These are phyloP conservation scores for Psidium friedrichsthalianum DNA, from an alignment of 345 rosid species.

Conservation along the genomic window DNA sequence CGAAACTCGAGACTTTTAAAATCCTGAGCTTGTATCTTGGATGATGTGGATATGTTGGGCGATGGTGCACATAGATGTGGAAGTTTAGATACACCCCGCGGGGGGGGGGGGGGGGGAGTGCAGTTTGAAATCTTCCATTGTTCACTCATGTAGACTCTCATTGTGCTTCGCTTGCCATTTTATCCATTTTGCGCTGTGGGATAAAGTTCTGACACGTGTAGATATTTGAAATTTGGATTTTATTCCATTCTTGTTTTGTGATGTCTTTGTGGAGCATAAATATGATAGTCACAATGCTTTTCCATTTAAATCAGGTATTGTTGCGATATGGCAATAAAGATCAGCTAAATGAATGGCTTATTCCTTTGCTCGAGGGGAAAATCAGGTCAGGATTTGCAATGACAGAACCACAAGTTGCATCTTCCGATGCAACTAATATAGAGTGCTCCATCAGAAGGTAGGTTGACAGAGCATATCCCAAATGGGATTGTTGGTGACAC, in stretches of 20 bases:
- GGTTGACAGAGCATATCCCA: background rate
- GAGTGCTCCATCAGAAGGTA: constrained; percentile 91
- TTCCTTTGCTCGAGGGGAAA: constrained; percentile 87
- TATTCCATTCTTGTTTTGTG: background rate
- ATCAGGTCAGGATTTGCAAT: constrained; percentile 98
- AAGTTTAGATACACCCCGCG: background rate
- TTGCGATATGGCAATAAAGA: constrained; percentile 86
- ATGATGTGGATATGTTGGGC: background rate
- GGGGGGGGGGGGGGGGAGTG: background rate
- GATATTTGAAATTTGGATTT: background rate
- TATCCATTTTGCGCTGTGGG: background rate
- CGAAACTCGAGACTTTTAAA: no score
- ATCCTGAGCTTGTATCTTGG: no score
- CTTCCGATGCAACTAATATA: constrained; percentile 97
- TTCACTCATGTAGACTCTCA: background rate
- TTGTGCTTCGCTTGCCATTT: background rate
- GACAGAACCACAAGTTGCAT: constrained; percentile 99
- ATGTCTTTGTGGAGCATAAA: background rate
- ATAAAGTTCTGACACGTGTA: background rate
- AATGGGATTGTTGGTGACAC: background rate
- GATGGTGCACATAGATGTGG: background rate
- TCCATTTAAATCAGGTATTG: constrained; percentile 42
- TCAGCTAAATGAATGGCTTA: constrained; percentile 75
- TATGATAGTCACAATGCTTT: background rate
- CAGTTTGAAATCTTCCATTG: background rate